Percentiles rank a stretch among this genome's conserved stretches.
phyloP scores from a whole-genome alignment of 2,329 filamentous ascomycete genomes.

The Claviceps fusiformis region DNA sequence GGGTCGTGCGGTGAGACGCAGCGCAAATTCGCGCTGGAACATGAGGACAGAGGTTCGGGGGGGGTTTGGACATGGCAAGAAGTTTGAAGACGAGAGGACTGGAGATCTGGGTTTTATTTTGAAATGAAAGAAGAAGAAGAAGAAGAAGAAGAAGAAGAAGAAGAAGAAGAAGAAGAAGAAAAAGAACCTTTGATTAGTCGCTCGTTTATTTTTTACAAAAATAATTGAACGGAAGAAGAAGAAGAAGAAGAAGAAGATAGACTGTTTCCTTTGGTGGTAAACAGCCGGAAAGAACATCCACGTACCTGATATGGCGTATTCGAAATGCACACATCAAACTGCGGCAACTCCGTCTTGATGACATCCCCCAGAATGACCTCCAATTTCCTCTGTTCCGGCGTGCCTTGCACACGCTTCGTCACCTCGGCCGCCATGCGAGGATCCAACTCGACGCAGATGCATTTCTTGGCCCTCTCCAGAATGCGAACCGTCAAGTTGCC shows the following conservation, averaged over 20 bases:
- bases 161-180: too few species aligned
- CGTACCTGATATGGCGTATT: constrained; percentile 49
- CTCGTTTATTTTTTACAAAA: not conserved
- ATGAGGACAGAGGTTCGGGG: constrained; percentile 81
- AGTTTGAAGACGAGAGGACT: constrained; percentile 86
- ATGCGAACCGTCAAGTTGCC: constrained; percentile 85
- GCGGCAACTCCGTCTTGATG: constrained; percentile 68
- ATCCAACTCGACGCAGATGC: constrained; percentile 81
- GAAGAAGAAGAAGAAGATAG: too few species aligned
- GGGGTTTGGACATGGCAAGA: constrained; percentile 63
- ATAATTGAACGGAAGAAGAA: too few species aligned
- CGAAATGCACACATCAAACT: constrained; percentile 73
- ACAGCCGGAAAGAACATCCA: not conserved
- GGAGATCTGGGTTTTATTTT: constrained; percentile 48
- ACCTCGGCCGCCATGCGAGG: constrained; percentile 94
- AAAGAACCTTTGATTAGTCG: too few species aligned
- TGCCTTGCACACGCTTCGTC: constrained; percentile 86
- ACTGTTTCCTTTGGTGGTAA: not conserved
- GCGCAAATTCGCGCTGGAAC: constrained; percentile 92
- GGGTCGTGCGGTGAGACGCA: constrained; percentile 75
- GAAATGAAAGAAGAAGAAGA: too few species aligned
- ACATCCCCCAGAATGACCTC: constrained; percentile 78
- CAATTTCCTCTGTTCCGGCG: constrained; percentile 67
- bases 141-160: too few species aligned
- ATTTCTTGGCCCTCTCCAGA: constrained; percentile 70